These are phyloP conservation scores for Limonomyces culmigenus DNA, from an alignment of 1,284 basidiomycete species.

Conservation along the genomic window DNA sequence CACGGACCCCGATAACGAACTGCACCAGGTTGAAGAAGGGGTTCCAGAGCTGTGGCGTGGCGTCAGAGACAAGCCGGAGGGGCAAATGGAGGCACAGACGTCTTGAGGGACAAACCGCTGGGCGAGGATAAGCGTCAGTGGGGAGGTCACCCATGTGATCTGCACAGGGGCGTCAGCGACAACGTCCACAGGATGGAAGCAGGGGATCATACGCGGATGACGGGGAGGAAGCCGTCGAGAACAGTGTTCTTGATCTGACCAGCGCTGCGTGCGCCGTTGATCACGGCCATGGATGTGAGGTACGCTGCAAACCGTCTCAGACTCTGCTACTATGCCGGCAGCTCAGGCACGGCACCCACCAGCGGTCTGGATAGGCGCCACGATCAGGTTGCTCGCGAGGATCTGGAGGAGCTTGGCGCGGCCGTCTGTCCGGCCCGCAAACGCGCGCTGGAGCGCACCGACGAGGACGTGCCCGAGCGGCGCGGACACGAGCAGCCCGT, in stretches of 20 bases:
- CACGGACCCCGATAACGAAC: constrained; percentile 45
- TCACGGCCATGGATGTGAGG: constrained; percentile 68
- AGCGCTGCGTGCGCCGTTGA: constrained; percentile 61
- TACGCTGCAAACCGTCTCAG: constrained; percentile 19
- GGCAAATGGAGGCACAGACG: constrained; percentile 16
- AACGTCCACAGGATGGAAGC: constrained; percentile 1
- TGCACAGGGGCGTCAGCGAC: constrained; percentile 7
- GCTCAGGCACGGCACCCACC: constrained; percentile 24
- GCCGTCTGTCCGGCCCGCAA: constrained; percentile 44
- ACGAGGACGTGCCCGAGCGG: constrained; percentile 67
- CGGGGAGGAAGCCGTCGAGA: constrained; percentile 57
- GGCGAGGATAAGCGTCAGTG: constrained; percentile 51
- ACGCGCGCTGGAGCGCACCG: constrained; percentile 14
- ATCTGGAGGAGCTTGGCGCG: constrained; percentile 59
- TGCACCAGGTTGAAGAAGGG: constrained; percentile 59
- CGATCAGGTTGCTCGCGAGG: constrained; percentile 60
- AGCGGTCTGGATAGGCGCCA: constrained; percentile 62
- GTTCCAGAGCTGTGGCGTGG: constrained; percentile 39
- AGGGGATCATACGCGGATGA: constrained; percentile 40
- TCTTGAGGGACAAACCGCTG: constrained; percentile 62
- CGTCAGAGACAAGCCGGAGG: constrained; percentile 1
- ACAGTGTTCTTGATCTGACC: constrained; percentile 57
- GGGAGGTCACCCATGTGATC: constrained; percentile 66
- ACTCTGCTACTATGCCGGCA: not conserved
- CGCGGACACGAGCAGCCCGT: constrained; percentile 76